Conservation (phyloP, 805 yeast species). For the Yarrowia sp. region DNA sequence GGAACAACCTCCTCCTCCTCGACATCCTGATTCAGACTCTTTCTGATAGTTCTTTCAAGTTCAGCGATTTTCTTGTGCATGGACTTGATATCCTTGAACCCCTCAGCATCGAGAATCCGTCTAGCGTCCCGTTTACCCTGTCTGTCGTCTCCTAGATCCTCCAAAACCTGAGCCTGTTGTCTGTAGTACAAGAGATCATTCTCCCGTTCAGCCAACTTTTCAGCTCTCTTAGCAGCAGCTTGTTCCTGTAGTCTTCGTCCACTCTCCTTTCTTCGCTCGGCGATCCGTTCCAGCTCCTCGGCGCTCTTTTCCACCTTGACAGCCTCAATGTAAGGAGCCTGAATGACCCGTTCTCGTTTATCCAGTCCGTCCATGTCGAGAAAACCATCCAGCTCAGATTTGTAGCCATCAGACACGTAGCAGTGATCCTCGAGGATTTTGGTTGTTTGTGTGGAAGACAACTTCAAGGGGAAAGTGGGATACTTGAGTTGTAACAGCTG, state of each 20-base stretch:
- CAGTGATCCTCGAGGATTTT: slow-evolving; percentile 71
- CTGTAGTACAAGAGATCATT: slow-evolving; percentile 73
- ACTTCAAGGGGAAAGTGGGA: slow-evolving; percentile 82
- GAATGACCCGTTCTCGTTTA: slow-evolving; percentile 68
- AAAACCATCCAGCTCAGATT: slow-evolving; percentile 55
- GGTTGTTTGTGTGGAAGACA: slow-evolving; percentile 62
- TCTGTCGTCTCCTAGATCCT: slow-evolving; percentile 47
- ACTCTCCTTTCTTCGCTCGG: slow-evolving; percentile 77
- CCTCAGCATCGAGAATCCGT: slow-evolving; percentile 62
- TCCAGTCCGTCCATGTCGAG: slow-evolving; percentile 65
- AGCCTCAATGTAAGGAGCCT: slow-evolving; percentile 69
- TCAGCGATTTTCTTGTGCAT: slow-evolving; percentile 62
- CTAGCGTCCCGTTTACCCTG: slow-evolving; percentile 52
- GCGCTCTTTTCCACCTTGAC: slow-evolving; percentile 70
- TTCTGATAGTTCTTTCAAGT: slow-evolving; percentile 66
- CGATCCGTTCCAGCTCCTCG: slow-evolving; percentile 74
- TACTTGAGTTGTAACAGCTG: slow-evolving; percentile 63
- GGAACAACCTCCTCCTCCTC: slow-evolving; percentile 57
- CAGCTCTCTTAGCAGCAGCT: slow-evolving; percentile 79
- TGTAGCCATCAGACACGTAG: slow-evolving; percentile 69
- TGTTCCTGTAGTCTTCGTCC: slow-evolving; percentile 90
- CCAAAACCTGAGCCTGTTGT: slow-evolving; percentile 42
- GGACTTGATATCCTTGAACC: slow-evolving; percentile 72
- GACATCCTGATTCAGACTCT: slow-evolving; percentile 61
- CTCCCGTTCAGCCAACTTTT: slow-evolving; percentile 75